Base-by-base conservation (phyloP, 2,329 filamentous ascomycete genomes). In the Rasamsonia emersonii region DNA sequence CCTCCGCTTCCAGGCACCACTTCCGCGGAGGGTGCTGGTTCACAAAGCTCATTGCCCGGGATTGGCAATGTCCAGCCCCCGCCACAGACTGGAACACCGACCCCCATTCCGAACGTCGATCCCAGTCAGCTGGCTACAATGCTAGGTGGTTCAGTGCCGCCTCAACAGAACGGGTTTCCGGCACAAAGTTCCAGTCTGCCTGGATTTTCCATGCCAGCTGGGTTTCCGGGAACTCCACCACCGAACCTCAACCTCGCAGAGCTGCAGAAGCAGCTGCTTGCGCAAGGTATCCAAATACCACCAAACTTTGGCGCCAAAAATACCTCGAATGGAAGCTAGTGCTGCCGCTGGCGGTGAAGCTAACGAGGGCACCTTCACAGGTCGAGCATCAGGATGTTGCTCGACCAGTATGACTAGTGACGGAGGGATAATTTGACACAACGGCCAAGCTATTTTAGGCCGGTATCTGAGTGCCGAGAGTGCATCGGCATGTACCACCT, bases 1-100 rank as follows among this genome's bases (percentile, higher is more conserved):
- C 35, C 79, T 77, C 4, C 82, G 76, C 18, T 64, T 75, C 21
- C 71, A 67, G 20, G 62, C 51, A 15, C 41, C 51, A 15, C 41
- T 60, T 19, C 63, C 57, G 30, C 61, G 54, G 58, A 68, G 29
- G 57, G 67, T 53, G 47, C 65, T 27, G 54, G 61, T 30, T 28
- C 53, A 35, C 32, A 46, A 33, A 47, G 59, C 43, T 29, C 62
- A 14, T 47, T 72, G 7, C 68, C 67, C 14, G 62, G 62, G 10
- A 68, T 71, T 35, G 67, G 67, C 9, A 62, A 59, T 15, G 59
- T 60, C 2, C 57, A 59, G 33, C 57, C 57, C 28, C 56, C 54
- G 19, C 46, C 49, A 10, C 53, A 53, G 10, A 42, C 54, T 10
- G 36, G 41, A 16, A 53, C 48, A 7, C 44, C 49, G 18, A 43